A percentile compares a stretch with the other conserved stretches of the same genome.
Conservation (phyloP, 768 basidiomycete genomes). For the Russula vinacea region DNA sequence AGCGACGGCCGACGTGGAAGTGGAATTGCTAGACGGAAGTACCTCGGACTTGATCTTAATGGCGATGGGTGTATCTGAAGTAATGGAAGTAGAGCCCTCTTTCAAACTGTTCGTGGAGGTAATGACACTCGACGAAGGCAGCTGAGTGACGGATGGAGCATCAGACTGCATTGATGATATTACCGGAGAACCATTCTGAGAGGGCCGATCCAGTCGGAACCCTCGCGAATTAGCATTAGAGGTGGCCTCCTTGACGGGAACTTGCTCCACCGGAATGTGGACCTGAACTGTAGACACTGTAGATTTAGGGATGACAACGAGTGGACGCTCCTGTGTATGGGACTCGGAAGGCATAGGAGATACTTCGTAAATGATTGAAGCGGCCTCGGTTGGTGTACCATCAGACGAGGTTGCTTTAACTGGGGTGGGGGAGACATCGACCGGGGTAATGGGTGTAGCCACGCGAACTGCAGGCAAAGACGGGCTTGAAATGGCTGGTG, state of each 20-base stretch:
- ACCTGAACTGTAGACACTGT: slow-evolving; percentile 5
- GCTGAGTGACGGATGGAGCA: slow-evolving; percentile 5
- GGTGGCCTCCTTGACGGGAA: slow-evolving; percentile 5
- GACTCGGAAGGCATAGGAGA: slow-evolving; percentile 6
- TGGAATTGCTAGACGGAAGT: background rate
- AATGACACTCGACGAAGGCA: background rate
- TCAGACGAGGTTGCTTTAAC: slow-evolving; percentile 1
- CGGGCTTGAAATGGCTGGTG: background rate
- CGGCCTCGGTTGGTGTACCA: background rate
- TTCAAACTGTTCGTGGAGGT: background rate
- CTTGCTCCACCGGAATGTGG: slow-evolving; percentile 9
- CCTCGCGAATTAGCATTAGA: background rate
- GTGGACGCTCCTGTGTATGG: slow-evolving; percentile 4
- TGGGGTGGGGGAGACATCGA: background rate
- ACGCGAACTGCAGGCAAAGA: slow-evolving; percentile 7
- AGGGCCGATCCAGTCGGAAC: slow-evolving; percentile 2
- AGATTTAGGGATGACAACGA: slow-evolving; percentile 1
- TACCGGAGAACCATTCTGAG: slow-evolving; percentile 2
- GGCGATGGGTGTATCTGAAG: background rate
- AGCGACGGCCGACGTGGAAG: background rate
- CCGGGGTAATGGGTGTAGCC: background rate
- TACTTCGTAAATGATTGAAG: background rate
- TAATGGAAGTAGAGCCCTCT: background rate
- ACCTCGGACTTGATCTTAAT: background rate
- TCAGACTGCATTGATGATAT: background rate